phyloP scores from a whole-genome alignment of 176 grass and related monocot species.

The Secale cereale region DNA sequence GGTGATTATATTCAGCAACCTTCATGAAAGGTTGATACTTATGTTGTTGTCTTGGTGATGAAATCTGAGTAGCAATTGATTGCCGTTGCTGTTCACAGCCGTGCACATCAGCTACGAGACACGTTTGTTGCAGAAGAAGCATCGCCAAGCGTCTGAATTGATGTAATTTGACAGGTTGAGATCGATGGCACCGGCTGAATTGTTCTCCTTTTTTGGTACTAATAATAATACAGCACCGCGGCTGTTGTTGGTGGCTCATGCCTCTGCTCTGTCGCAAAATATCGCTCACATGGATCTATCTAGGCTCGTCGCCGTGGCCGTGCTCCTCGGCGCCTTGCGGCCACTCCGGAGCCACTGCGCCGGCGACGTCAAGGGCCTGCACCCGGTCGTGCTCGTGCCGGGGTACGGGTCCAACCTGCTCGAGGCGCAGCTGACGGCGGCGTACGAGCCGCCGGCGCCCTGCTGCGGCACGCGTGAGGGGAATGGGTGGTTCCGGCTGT shows the following conservation, averaged over 20 bases:
- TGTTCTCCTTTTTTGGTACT: not conserved
- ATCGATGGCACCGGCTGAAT: not conserved
- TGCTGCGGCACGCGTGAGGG: slow-evolving; percentile 28
- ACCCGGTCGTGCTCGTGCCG: slow-evolving; percentile 60
- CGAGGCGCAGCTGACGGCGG: slow-evolving; percentile 46
- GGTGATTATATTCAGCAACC: not conserved
- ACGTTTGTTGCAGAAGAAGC: no score
- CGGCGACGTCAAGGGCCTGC: not conserved
- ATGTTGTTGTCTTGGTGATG: not conserved
- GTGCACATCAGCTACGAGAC: not conserved
- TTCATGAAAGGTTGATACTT: not conserved
- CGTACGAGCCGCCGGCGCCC: slow-evolving; percentile 43
- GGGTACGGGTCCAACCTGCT: slow-evolving; percentile 59
- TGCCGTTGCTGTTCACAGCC: not conserved
- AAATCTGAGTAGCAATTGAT: not conserved
- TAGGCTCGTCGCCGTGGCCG: slow-evolving; percentile 11
- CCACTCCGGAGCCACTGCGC: not conserved
- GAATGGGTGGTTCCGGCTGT: slow-evolving; percentile 62
- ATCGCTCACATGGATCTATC: not conserved
- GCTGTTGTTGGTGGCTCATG: not conserved
- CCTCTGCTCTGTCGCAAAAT: not conserved
- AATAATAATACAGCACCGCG: not conserved
- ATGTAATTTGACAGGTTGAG: not conserved
- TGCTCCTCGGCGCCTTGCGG: slow-evolving; percentile 7
- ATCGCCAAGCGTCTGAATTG: not conserved